Conservation (phyloP, 2,329 filamentous ascomycete species). For the Alternaria ventricosa region DNA sequence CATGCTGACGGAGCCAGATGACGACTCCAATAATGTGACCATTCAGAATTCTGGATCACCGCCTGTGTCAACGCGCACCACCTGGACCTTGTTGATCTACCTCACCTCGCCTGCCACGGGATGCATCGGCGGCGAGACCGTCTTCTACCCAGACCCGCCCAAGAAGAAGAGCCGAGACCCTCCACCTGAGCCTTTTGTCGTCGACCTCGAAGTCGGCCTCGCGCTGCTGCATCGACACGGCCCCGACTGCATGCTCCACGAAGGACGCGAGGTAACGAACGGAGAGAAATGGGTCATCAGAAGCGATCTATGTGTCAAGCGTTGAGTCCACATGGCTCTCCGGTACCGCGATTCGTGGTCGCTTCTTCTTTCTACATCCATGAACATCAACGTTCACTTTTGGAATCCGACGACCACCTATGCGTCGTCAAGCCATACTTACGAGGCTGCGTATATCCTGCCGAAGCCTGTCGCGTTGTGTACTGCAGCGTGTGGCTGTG, state of each 20-base stretch:
- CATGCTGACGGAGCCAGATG: conserved; percentile 59
- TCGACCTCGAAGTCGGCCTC: conserved; percentile 82
- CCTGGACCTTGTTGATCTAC: conserved; percentile 91
- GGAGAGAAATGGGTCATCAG: conserved; percentile 93
- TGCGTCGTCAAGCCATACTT: not conserved
- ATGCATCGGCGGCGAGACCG: conserved; percentile 85
- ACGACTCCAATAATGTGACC: conserved; percentile 79
- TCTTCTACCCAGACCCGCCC: conserved; percentile 75
- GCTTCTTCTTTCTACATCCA: not conserved
- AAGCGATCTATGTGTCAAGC: conserved; percentile 76
- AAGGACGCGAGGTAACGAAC: conserved; percentile 76
- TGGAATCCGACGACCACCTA: not conserved
- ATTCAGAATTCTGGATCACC: conserved; percentile 51
- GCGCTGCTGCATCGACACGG: conserved; percentile 88
- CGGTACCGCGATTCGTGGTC: not conserved
- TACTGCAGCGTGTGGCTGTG: not conserved
- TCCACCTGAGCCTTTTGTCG: conserved; percentile 68
- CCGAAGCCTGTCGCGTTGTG: not conserved
- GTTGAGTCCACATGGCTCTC: conserved; percentile 41
- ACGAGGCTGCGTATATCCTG: not conserved
- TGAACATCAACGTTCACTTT: not conserved
- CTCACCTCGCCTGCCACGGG: conserved; percentile 77
- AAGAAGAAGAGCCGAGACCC: conserved; percentile 49
- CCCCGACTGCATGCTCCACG: conserved; percentile 86
- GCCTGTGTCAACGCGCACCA: conserved; percentile 69